phyloP scores from a whole-genome alignment of 805 yeast species.

The Candida nitratophila region DNA sequence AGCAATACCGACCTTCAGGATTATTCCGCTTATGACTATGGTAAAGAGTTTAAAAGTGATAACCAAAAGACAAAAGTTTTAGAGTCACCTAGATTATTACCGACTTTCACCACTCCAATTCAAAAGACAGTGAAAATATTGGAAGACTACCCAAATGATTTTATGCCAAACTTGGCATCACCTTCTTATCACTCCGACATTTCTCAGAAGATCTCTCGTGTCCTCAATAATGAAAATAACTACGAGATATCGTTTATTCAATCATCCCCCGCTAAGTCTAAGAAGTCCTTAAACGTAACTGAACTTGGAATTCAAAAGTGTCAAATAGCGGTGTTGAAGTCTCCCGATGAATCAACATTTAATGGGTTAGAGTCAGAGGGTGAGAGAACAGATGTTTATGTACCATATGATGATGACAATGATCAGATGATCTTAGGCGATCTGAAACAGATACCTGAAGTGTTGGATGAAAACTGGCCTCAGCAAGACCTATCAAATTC shows the following conservation, averaged over 20 bases:
- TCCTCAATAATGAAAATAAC: not conserved
- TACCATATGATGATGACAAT: not conserved
- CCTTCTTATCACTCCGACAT: not conserved
- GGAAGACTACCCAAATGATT: too few species aligned
- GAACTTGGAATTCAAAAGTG: not conserved
- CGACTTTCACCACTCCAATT: not conserved
- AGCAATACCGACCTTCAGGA: not conserved
- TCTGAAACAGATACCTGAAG: constrained; percentile 17
- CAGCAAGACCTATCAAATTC: not conserved
- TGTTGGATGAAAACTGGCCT: constrained; percentile 12
- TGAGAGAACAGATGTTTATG: not conserved
- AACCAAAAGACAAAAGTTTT: not conserved
- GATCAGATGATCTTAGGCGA: constrained; percentile 1
- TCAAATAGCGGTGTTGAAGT: not conserved
- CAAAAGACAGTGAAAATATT: not conserved
- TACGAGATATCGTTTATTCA: not conserved
- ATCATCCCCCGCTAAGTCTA: not conserved
- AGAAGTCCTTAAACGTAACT: not conserved
- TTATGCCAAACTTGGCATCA: not conserved
- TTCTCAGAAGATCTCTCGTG: not conserved
- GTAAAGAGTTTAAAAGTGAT: not conserved
- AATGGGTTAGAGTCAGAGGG: not conserved
- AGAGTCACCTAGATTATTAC: not conserved
- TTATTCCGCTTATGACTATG: not conserved
- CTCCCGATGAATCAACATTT: not conserved